A percentile compares a stretch with the other conserved stretches of the same genome.
Conservation (phyloP, 371 early-diverging fungal genomes). For the Mortierella sp. region DNA sequence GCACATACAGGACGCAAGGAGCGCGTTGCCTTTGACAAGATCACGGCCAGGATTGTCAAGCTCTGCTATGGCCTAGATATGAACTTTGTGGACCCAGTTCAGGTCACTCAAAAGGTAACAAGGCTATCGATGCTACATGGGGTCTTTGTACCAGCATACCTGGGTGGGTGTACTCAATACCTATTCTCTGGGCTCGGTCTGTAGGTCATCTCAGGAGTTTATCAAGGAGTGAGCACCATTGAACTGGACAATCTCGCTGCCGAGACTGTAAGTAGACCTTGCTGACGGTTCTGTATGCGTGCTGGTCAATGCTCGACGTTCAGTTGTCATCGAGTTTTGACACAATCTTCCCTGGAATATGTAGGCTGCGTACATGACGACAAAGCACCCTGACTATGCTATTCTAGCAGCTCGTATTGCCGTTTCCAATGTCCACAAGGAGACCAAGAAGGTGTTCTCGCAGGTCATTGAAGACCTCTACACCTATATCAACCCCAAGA, state of each 20-base stretch:
- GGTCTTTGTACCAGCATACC: neutral
- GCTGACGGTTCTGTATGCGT: too few species aligned
- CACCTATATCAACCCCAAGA: constrained; percentile 91
- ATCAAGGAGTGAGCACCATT: constrained; percentile 95
- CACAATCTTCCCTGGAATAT: neutral
- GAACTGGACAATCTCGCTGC: constrained; percentile 98
- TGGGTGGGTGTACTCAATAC: neutral
- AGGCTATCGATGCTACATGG: neutral
- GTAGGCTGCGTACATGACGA: constrained; percentile 92
- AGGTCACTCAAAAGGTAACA: constrained; percentile 90
- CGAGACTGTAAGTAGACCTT: constrained; percentile 75
- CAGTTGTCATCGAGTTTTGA: too few species aligned
- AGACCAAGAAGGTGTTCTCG: constrained; percentile 94
- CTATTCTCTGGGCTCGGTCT: neutral
- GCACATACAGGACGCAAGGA: constrained; percentile 75
- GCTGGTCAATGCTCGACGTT: too few species aligned
- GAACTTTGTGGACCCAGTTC: constrained; percentile 91
- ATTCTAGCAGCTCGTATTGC: constrained; percentile 97
- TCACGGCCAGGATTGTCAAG: constrained; percentile 91
- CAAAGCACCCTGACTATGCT: constrained; percentile 98
- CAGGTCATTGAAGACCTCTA: constrained; percentile 90
- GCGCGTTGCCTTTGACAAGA: constrained; percentile 96
- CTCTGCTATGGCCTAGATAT: constrained; percentile 94
- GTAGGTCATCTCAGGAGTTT: constrained; percentile 93
- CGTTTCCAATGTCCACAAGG: constrained; percentile 97